A percentile compares a stretch with the other conserved stretches of the same genome.
Evolutionary conservation across 208 protist genomes (phyloP).

Genomic region (Crithidia fasciculata): DNA sequence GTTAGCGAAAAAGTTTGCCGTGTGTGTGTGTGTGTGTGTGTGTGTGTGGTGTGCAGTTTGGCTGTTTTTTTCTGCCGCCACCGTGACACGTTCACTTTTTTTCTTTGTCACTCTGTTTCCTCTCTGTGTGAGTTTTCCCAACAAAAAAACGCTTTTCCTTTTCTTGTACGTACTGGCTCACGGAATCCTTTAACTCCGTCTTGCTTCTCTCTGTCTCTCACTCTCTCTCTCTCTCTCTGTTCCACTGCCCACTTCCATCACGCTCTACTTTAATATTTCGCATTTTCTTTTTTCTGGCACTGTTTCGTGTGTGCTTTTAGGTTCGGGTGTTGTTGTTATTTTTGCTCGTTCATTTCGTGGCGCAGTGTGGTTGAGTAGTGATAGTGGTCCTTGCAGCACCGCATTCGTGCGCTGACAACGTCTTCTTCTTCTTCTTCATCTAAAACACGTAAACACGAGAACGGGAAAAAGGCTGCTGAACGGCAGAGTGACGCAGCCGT

Average conservation of each 20-base stretch:
- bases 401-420: too few relatives aligned
- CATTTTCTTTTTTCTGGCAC: slow-evolving; percentile 14
- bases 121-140: not conserved
- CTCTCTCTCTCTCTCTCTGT: not conserved
- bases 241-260: not conserved
- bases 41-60: not conserved
- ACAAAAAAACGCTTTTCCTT: too few relatives aligned
- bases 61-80: not conserved
- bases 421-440: too few relatives aligned
- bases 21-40: slow-evolving; percentile 15
- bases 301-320: not conserved
- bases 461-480: too few relatives aligned
- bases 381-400: too few relatives aligned
- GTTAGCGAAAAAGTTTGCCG: not conserved
- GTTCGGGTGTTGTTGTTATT: not conserved
- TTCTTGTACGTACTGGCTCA: too few relatives aligned
- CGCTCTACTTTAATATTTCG: slow-evolving; percentile 8
- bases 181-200: not conserved
- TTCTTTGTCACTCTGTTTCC: slow-evolving; percentile 18
- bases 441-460: too few relatives aligned
- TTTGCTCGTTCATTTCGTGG: not conserved
- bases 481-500: too few relatives aligned
- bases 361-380: too few relatives aligned
- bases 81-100: slow-evolving; percentile 8
- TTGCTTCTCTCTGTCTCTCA: not conserved